phyloP scores from a whole-genome alignment of 73 alveolate genomes.

The Paramecium biaurelia region DNA sequence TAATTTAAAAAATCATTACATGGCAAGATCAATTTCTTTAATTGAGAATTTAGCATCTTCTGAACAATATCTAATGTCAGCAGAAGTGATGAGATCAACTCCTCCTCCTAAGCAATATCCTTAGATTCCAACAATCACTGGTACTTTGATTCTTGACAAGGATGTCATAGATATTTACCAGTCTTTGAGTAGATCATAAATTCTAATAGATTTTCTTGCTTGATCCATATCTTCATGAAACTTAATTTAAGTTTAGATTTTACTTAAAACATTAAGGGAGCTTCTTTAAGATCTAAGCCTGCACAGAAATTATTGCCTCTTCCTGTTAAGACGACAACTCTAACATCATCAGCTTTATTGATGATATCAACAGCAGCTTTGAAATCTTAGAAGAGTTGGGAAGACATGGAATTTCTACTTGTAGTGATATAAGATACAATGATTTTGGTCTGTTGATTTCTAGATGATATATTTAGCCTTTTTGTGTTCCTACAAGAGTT shows the following conservation, averaged over 20 bases:
- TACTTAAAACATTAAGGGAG: constrained; percentile 46
- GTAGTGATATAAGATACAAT: background rate
- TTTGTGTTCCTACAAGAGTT: background rate
- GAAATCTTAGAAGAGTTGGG: background rate
- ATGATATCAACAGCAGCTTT: background rate
- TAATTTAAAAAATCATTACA: background rate
- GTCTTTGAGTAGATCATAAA: background rate
- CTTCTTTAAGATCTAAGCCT: constrained; percentile 75
- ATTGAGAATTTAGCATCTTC: constrained; percentile 76
- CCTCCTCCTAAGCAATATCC: constrained; percentile 87
- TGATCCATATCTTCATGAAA: constrained; percentile 35
- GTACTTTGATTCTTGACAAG: constrained; percentile 35
- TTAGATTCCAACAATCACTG: constrained; percentile 78
- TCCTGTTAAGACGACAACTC: constrained; percentile 73
- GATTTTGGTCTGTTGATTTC: background rate
- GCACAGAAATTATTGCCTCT: constrained; percentile 78
- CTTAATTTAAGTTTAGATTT: background rate
- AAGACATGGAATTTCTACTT: background rate
- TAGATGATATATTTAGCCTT: background rate
- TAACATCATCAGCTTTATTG: constrained; percentile 48
- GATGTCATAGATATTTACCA: constrained; percentile 9
- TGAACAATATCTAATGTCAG: constrained; percentile 79
- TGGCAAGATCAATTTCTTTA: constrained; percentile 82
- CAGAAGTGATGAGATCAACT: constrained; percentile 74
- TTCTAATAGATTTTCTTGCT: constrained; percentile 50